Evolutionary conservation across 176 grass and related monocot species (phyloP), one percentile per base, ranked within the genome.

Genomic region (Zoysia pacifica): DNA sequence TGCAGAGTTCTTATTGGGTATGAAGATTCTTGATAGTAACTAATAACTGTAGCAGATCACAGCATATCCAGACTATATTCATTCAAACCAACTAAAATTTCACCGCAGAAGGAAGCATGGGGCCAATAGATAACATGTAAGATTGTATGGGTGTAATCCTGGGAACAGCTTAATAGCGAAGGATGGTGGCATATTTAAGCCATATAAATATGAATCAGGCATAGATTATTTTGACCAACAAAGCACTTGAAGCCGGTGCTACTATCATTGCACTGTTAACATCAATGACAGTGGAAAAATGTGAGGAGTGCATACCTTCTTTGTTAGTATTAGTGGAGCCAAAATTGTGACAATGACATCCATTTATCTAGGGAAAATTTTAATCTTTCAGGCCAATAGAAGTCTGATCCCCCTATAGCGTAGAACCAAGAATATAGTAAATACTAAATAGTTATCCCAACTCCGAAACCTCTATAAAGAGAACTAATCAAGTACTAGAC

Each of bases 1-100:
- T 84, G 53, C 69, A 43, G 16, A 80, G 28, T 59, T 71, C 77
- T 59, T 49, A 72, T 5, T 58, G 71, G 42, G 81, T 70, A 89
- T 28, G 4, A 47, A 79, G 50, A 68, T 79, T 75, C 48, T 75
- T 63, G 69, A 66, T 47, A 80, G 67, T 73, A 69, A 84, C 2
- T 66, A 41, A 28, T 19, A 53, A 60, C 9, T 76, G 40, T 75
- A 80, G 44, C 39, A 84, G 70, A 62, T 63, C 15, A 70, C 46
- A 56, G 62, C 63, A 84, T 70, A 79, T 74, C 47, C 44, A 65
- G 7, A 75, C 9, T 37, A 63, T 64, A 64, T 73, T 75, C 70
- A 13, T 61, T 51, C 11, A 72, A 64, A 64, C 38, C 48, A 80
- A 35, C 11, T 79, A 62, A 52, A 74, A 19, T 69, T 79, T 61